phyloP scores from a whole-genome alignment of 768 basidiomycete genomes.

The Cystobasidium ongulense region DNA sequence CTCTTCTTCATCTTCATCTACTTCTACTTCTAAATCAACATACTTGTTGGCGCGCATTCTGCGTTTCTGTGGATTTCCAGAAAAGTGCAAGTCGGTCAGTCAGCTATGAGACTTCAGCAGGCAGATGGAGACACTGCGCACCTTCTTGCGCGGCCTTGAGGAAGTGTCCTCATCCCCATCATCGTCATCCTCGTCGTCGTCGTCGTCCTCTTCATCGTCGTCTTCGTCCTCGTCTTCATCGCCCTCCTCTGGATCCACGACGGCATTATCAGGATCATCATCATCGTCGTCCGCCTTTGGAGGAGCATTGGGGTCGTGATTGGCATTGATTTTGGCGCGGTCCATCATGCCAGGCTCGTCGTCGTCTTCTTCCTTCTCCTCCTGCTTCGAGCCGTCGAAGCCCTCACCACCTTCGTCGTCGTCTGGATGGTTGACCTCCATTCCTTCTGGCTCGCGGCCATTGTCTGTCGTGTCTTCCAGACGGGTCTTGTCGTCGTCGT shows the following conservation, averaged over 20 bases:
- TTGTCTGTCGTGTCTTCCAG: conserved; percentile 13
- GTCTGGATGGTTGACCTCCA: conserved; percentile 21
- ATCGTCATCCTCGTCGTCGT: conserved; percentile 36
- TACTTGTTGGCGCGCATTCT: conserved; percentile 61
- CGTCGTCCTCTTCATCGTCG: conserved; percentile 31
- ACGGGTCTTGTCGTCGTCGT: neutral
- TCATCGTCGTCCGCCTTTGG: conserved; percentile 44
- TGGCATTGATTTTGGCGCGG: conserved; percentile 32
- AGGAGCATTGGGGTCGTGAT: conserved; percentile 26
- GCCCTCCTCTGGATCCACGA: conserved; percentile 44
- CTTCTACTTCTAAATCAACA: conserved; percentile 92
- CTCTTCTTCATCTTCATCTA: conserved; percentile 94
- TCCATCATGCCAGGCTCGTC: conserved; percentile 39
- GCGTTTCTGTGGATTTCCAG: conserved; percentile 57
- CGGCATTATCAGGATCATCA: conserved; percentile 46
- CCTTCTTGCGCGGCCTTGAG: conserved; percentile 49
- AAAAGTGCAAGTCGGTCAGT: conserved; percentile 20
- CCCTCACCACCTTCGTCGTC: conserved; percentile 29
- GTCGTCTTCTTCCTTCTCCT: conserved; percentile 41
- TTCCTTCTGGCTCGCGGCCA: conserved; percentile 8
- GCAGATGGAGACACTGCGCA: conserved; percentile 50
- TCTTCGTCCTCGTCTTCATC: conserved; percentile 37
- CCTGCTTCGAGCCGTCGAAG: conserved; percentile 5
- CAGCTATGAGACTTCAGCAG: neutral
- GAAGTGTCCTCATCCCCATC: conserved; percentile 44